Evolutionary conservation across 1,284 basidiomycete genomes (phyloP).

Genomic region (Irpex sp.): DNA sequence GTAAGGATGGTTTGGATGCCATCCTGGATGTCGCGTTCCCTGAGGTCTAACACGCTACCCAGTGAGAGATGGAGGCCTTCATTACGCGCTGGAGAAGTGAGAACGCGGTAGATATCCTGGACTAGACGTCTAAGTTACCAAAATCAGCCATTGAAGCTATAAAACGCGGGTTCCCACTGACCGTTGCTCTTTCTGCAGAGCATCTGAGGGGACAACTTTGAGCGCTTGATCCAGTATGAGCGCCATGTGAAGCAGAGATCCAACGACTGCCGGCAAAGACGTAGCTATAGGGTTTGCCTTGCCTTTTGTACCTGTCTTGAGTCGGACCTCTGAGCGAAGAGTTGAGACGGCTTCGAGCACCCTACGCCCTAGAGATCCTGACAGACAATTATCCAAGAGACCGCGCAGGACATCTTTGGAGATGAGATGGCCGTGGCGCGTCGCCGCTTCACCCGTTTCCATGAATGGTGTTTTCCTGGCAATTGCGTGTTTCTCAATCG

Average conservation of each 20-base stretch:
- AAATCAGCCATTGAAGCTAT: not conserved
- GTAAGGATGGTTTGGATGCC: not conserved
- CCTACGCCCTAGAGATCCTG: not conserved
- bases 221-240: not conserved
- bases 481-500: not conserved
- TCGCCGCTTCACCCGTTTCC: not conserved
- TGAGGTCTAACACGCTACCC: not conserved
- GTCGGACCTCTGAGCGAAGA: not conserved
- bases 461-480: not conserved
- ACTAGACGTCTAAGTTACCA: not conserved
- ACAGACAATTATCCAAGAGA: not conserved
- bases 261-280: not conserved
- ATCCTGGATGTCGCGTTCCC: not conserved
- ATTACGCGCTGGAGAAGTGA: not conserved
- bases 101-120: not conserved
- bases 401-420: not conserved
- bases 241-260: not conserved
- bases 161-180: not conserved
- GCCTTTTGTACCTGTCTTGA: not conserved
- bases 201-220: not conserved
- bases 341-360: not conserved
- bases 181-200: not conserved
- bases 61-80: not conserved
- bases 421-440: not conserved
- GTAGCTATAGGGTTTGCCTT: not conserved